These are phyloP conservation scores for Endoconidiophora polonica DNA, from an alignment of 2,329 filamentous ascomycete species.

Conservation along the genomic window DNA sequence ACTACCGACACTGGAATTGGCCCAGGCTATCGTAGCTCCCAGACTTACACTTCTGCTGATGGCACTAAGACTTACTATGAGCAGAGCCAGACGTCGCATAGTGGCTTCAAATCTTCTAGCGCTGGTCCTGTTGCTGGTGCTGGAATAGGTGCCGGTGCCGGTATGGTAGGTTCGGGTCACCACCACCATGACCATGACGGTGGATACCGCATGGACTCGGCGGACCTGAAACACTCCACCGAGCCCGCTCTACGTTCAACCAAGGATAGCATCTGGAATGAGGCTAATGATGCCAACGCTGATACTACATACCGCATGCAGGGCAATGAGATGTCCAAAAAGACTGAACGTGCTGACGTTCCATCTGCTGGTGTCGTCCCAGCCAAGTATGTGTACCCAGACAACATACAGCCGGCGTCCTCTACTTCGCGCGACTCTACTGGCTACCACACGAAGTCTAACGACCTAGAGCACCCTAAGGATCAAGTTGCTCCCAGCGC, in stretches of 20 bases:
- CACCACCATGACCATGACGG: conserved; percentile 1
- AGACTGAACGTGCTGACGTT: conserved; percentile 3
- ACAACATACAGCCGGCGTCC: not conserved
- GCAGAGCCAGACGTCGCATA: not conserved
- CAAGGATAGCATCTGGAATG: not conserved
- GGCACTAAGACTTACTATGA: conserved; percentile 8
- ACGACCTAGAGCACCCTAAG: conserved; percentile 5
- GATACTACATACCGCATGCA: conserved; percentile 9
- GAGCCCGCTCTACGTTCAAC: conserved; percentile 5
- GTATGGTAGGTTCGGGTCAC: conserved; percentile 3
- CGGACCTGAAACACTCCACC: conserved; percentile 1
- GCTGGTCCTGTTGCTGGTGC: not conserved
- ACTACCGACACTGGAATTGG: conserved; percentile 2
- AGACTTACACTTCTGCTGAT: not conserved
- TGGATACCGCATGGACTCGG: not conserved
- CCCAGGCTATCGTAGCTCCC: not conserved
- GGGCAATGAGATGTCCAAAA: not conserved
- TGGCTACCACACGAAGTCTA: conserved; percentile 7
- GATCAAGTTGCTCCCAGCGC: conserved; percentile 1
- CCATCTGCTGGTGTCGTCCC: not conserved
- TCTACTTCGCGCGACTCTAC: not conserved
- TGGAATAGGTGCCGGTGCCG: not conserved
- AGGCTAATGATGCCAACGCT: not conserved
- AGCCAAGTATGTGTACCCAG: conserved; percentile 1
- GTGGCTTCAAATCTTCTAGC: not conserved